Base-by-base conservation (phyloP, 108 stramenopile species). In the Cyclotella kingstonii region DNA sequence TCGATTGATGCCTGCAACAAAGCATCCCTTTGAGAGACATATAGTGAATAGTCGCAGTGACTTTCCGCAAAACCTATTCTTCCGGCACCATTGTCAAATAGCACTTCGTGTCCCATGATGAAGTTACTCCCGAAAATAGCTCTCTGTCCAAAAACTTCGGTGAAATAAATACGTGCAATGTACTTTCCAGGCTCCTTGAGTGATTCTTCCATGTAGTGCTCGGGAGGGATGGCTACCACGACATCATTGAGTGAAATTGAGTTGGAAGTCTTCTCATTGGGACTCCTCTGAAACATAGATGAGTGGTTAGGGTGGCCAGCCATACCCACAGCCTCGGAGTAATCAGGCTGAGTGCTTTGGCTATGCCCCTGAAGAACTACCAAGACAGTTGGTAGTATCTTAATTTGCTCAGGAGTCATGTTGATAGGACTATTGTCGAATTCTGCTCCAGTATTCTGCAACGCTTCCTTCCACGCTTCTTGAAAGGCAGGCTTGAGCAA, bases 61-160 rank as follows among this genome's bases (percentile, higher is more conserved):
- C 70, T 60, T 58, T 62, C 71, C 1, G 83, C 85, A 47, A 89
- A 89, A 14, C 87, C 87, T 2, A 89, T 38, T 38, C 74, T 50
- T 8, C 67, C 51, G 44, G 58, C 65, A 11, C 73, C 71, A 38
- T 65, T 58, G 61, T 96, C 92, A 74, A 97, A 97, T 1, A 93
- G 54, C 6, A 95, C 78, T 61, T 96, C 86, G 74, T 96, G 93
- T 38, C 89, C 91, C 78, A 80, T 80, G 77, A 97, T 89, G 47
- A 91, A 82, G 61, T 96, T 97, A 28, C 93, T 89, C n/a, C 97
- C 97, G 26, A 86, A 63, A 6, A 85, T 83, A 21, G 65, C 52
- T 22, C 43, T 60, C 1, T 34, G 57, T 2, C 93, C 93, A 42
- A 49, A 43, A 4, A 57, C 64, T 51, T 97, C 95, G 9, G 77